Evolutionary conservation across 441 rosid genomes (phyloP), one percentile per base, ranked within the genome.

Genomic region (Arabidopsis lyrata): DNA sequence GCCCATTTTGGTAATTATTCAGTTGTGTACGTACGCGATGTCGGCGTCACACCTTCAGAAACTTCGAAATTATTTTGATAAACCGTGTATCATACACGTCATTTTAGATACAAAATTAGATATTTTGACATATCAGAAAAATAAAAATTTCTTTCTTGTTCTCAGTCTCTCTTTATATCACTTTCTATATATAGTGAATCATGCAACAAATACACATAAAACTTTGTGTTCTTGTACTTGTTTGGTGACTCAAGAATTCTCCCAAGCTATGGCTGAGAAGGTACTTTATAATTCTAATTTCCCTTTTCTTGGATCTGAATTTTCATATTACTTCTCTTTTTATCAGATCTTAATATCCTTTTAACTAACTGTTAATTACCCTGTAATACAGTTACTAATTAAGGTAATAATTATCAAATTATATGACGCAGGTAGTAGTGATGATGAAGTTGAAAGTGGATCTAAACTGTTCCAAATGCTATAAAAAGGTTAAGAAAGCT

Each of bases 401-500:
- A 52, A 41, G n/a, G 47, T 69, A 45, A 58, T 55, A 45, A 48
- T 56, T 24, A 74, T 58, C 50, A 66, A 68, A 50, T 34, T 3
- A 44, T 32, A 42, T 41, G 58, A 45, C 68, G 14, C 18, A 85
- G 86, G 81, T 53, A 84, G 83, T 53, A 13, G 78, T 85, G 27
- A 12, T 2, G 36, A 86, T 89, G 93, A 80, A 63, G 75, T 73
- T 91, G 27, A 82, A 69, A 66, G 93, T 82, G 32, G 93, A 89
- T 74, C 87, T 88, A 1, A 74, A 75, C 16, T 91, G 97, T 69
- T n/a, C 63, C 1, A 85, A 83, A 63, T 93, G 97, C 78, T 72
- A 42, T 76, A 80, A 68, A 82, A 91, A 89, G 74, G 90, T 81
- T 63, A 93, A 82, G 85, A 93, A 87, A 76, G 77, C 88, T 1